A percentile compares a stretch with the other conserved stretches of the same genome.
These are phyloP conservation scores for Lagerstroemia speciosa DNA, from an alignment of 345 rosid species.

Conservation along the genomic window DNA sequence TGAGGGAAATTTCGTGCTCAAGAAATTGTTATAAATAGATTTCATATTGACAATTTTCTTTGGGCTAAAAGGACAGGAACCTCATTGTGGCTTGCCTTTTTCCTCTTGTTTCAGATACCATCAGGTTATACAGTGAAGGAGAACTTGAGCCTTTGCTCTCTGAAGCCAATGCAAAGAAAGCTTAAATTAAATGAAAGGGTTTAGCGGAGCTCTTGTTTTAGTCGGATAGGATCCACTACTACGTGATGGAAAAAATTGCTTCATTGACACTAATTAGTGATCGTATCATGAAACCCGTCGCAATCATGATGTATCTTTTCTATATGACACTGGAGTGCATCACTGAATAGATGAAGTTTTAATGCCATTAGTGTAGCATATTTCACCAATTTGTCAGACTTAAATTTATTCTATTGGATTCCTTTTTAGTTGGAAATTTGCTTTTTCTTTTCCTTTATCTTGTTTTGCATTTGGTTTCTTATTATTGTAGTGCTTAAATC, in stretches of 20 bases:
- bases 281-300: background rate
- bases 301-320: background rate
- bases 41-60: background rate
- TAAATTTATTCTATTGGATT: background rate
- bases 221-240: background rate
- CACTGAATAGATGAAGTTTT: background rate
- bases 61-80: background rate
- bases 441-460: background rate
- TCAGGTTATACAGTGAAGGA: conserved; percentile 61
- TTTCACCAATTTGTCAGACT: background rate
- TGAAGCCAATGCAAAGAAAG: conserved; percentile 38
- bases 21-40: background rate
- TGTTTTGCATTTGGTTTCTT: background rate
- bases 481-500: background rate
- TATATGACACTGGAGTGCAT: background rate
- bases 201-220: background rate
- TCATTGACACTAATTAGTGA: background rate
- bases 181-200: background rate
- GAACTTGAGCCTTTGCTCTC: conserved; percentile 59
- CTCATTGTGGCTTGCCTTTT: background rate
- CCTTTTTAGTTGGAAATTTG: background rate
- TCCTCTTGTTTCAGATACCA: conserved; percentile 54
- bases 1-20: background rate
- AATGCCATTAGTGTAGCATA: no score
- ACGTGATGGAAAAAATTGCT: background rate